Conservation (phyloP, 139 green algal genomes). For the Chlorella sp. region DNA sequence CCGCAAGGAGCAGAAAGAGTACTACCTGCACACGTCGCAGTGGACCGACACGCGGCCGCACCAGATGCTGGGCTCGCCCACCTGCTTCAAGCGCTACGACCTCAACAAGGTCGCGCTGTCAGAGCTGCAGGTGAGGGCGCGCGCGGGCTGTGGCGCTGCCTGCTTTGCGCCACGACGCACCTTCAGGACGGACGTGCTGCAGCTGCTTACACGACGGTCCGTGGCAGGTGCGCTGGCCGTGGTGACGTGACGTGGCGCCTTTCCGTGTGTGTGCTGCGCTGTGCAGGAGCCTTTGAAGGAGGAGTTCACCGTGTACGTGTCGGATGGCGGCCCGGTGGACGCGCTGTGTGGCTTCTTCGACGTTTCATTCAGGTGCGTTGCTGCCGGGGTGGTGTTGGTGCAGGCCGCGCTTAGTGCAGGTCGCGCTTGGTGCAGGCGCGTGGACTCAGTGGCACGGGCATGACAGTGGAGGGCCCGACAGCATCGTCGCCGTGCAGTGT, state of each 20-base stretch:
- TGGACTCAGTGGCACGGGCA: too few relatives aligned
- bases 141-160: not conserved
- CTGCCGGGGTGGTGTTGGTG: too few relatives aligned
- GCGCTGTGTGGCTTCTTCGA: slow-evolving; percentile 89
- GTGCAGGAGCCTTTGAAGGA: slow-evolving; percentile 36
- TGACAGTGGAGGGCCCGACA: too few relatives aligned
- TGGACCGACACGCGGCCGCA: slow-evolving; percentile 83
- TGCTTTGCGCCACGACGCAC: not conserved
- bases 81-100: slow-evolving; percentile 80
- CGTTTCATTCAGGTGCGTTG: slow-evolving; percentile 52
- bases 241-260: too few relatives aligned
- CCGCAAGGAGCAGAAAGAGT: slow-evolving; percentile 73
- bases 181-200: not conserved
- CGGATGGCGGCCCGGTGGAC: slow-evolving; percentile 64
- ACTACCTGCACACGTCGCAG: slow-evolving; percentile 70
- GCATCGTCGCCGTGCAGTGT: too few relatives aligned
- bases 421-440: too few relatives aligned
- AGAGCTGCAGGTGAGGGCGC: slow-evolving; percentile 60
- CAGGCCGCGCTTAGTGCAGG: too few relatives aligned
- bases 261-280: too few relatives aligned
- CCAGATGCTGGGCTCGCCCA: slow-evolving; percentile 65
- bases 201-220: not conserved
- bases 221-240: not conserved
- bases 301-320: slow-evolving; percentile 43
- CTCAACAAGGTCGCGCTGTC: slow-evolving; percentile 71